Percentiles rank a stretch among this genome's conserved stretches.
phyloP scores from a whole-genome alignment of 1,284 basidiomycete species.

The Ganoderma sp. region DNA sequence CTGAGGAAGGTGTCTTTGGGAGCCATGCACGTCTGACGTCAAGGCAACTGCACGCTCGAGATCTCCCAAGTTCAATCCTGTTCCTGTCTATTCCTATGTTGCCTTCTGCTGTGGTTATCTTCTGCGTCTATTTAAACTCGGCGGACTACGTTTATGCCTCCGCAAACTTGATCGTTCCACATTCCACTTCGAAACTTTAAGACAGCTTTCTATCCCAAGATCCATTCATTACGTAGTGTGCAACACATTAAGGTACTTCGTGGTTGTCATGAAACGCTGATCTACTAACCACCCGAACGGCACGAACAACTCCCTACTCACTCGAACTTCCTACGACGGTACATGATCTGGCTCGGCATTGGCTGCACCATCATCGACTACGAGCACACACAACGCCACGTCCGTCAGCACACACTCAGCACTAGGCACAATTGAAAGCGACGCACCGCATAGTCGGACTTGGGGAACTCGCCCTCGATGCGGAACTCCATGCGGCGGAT shows the following conservation, averaged over 20 bases:
- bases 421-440: slow-evolving; percentile 34
- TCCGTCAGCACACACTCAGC: background rate
- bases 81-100: too few relatives aligned
- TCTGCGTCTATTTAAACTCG: too few relatives aligned
- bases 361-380: slow-evolving; percentile 44
- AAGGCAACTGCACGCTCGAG: too few relatives aligned
- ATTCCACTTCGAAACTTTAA: background rate
- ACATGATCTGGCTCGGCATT: slow-evolving; percentile 46
- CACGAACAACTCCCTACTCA: slow-evolving; percentile 17
- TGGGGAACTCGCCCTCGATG: slow-evolving; percentile 73
- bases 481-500: slow-evolving; percentile 80
- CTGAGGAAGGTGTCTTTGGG: too few relatives aligned
- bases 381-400: background rate
- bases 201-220: background rate
- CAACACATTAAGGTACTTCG: slow-evolving; percentile 10
- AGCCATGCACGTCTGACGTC: too few relatives aligned
- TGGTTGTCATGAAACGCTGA: slow-evolving; percentile 2
- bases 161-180: background rate
- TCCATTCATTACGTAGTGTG: background rate
- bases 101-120: too few relatives aligned
- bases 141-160: background rate
- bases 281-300: background rate
- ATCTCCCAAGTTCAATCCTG: too few relatives aligned
- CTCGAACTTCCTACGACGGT: slow-evolving; percentile 49
- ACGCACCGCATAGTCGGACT: slow-evolving; percentile 88